phyloP scores from a whole-genome alignment of 495 filamentous ascomycete species.

The Trypethelium eluteriae region DNA sequence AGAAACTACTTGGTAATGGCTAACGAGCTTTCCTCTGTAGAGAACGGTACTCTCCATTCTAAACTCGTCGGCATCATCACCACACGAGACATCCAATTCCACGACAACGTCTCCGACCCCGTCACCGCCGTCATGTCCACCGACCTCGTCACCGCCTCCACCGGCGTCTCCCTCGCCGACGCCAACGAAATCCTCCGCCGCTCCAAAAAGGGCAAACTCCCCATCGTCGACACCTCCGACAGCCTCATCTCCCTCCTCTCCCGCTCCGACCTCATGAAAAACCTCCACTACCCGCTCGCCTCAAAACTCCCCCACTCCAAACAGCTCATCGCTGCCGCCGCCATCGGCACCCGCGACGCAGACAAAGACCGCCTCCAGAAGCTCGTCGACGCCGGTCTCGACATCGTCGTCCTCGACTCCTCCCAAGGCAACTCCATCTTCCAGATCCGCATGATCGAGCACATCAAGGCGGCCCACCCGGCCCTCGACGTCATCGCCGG shows the following conservation, averaged over 20 bases:
- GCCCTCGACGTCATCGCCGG: slow-evolving; percentile 89
- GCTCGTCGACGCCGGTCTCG: slow-evolving; percentile 88
- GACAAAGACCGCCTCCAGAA: slow-evolving; percentile 80
- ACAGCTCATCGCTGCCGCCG: slow-evolving; percentile 90
- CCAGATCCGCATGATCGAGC: slow-evolving; percentile 95
- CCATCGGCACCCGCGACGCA: slow-evolving; percentile 87
- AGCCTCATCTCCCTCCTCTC: slow-evolving; percentile 94
- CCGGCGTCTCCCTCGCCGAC: slow-evolving; percentile 75
- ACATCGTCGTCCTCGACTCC: slow-evolving; percentile 91
- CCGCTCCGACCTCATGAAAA: slow-evolving; percentile 96
- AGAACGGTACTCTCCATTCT: slow-evolving; percentile 84
- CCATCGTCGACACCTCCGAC: slow-evolving; percentile 78
- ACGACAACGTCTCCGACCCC: slow-evolving; percentile 56
- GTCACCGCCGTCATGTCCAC: slow-evolving; percentile 91
- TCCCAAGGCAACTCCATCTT: slow-evolving; percentile 96
- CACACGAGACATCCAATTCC: slow-evolving; percentile 95
- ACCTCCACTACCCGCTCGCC: slow-evolving; percentile 90
- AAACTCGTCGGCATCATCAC: slow-evolving; percentile 96
- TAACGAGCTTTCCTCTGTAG: slow-evolving; percentile 41
- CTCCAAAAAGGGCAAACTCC: slow-evolving; percentile 99
- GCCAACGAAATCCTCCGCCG: slow-evolving; percentile 88
- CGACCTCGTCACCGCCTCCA: slow-evolving; percentile 82
- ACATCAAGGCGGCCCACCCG: slow-evolving; percentile 79
- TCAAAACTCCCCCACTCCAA: slow-evolving; percentile 97
- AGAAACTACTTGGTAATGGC: not conserved